Base-by-base conservation (phyloP, 257 asterid species). In the Misopates orontium region DNA sequence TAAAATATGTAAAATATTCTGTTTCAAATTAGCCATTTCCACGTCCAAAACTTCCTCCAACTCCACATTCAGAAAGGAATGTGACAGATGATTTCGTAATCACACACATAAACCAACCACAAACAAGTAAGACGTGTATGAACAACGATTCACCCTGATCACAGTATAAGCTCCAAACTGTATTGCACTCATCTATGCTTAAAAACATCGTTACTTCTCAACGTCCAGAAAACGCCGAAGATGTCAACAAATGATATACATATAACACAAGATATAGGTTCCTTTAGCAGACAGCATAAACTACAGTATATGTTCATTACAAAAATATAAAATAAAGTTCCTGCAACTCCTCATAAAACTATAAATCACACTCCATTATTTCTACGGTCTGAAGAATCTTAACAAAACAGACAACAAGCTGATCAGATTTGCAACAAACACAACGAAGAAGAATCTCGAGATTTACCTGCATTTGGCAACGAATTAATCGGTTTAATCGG, bases 401-500 rank as follows among this genome's bases (percentile, higher is more conserved):
- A 12, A 11, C 31, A 23, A 54, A 54, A 54, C 31, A 54, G n/a
- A 49, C 24, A 18, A 20, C 8, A 19, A 31, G 25, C 59, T 47
- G 32, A 24, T 8, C 50, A 28, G 23, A 50, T 10, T 12, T 31
- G 68, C 41, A 47, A 21, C 19, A 19, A 28, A 53, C 7, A 75
- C 20, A 4, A 23, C 13, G 67, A 13, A 36, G 2, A 5, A 2
- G 24, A 15, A 20, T 31, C 8, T n/a, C 18, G 24, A 56, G 45
- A n/a, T n/a, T 17, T 66, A 90, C 97, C 95, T 66, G 82, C 64
- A 73, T 62, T 51, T 8, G 71, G 70, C 44, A 63, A 67, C 56
- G 65, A 71, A 67, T 66, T 66, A 10, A 28, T 48, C n/a, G 80
- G 19, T 68, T 70, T 76, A 64, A 56, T 56, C 60, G 52, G 74